A percentile compares a stretch with the other conserved stretches of the same genome.
phyloP scores from a whole-genome alignment of 2,329 filamentous ascomycete genomes.

The Phoma sp. region DNA sequence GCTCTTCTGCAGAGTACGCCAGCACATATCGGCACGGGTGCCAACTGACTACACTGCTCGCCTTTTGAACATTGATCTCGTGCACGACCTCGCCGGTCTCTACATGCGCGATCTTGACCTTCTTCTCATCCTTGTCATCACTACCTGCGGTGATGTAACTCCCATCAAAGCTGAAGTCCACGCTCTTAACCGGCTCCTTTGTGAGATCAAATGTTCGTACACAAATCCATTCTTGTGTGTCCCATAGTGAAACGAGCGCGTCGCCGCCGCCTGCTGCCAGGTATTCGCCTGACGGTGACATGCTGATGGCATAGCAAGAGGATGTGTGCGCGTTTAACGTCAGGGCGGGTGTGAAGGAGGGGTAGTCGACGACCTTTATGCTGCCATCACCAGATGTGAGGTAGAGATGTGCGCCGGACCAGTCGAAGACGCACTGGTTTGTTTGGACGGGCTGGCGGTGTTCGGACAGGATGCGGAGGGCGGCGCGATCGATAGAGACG shows the following conservation, averaged over 20 bases:
- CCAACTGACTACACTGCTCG: slow-evolving; percentile 75
- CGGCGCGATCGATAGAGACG: slow-evolving; percentile 68
- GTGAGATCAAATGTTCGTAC: slow-evolving; percentile 74
- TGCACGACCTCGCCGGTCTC: slow-evolving; percentile 78
- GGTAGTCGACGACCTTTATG: slow-evolving; percentile 68
- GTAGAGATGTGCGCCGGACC: slow-evolving; percentile 74
- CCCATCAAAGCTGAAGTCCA: slow-evolving; percentile 81
- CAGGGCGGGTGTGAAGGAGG: slow-evolving; percentile 57
- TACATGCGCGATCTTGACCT: slow-evolving; percentile 73
- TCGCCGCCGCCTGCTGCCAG: slow-evolving; percentile 79
- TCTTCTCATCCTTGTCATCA: slow-evolving; percentile 76
- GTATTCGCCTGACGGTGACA: slow-evolving; percentile 75
- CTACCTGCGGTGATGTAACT: slow-evolving; percentile 77
- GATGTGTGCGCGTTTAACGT: slow-evolving; percentile 76
- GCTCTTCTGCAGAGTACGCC: slow-evolving; percentile 72
- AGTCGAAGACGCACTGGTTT: slow-evolving; percentile 78
- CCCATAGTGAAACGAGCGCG: slow-evolving; percentile 78
- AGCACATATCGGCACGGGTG: slow-evolving; percentile 77
- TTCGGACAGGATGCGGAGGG: slow-evolving; percentile 62
- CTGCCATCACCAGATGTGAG: slow-evolving; percentile 75
- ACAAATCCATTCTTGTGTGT: slow-evolving; percentile 79
- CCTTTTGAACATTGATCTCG: slow-evolving; percentile 71
- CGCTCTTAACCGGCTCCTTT: slow-evolving; percentile 72
- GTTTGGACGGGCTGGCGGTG: slow-evolving; percentile 70
- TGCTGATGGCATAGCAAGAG: slow-evolving; percentile 71